Evolutionary conservation across 1,284 basidiomycete species (phyloP).

Genomic region (Xanthoconium separans): DNA sequence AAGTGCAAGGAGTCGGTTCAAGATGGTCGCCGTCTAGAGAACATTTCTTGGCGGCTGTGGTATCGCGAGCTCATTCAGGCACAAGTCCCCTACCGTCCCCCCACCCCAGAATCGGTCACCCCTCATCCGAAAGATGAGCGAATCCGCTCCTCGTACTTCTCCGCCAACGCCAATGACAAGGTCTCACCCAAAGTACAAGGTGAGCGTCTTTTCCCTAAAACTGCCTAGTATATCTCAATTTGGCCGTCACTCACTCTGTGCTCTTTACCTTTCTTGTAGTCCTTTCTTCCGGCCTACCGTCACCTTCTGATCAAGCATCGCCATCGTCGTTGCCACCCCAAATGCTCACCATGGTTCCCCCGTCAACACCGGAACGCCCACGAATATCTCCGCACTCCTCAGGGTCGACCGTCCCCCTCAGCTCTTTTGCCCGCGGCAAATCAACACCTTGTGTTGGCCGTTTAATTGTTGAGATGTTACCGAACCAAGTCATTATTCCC

Average conservation of each 20-base stretch:
- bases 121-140: constrained; percentile 24
- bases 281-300: constrained; percentile 24
- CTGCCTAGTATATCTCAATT: constrained; percentile 9
- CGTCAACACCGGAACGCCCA: constrained; percentile 31
- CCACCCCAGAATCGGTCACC: constrained; percentile 34
- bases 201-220: constrained; percentile 19
- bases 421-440: constrained; percentile 31
- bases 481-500: constrained; percentile 32
- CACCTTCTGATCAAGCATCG: constrained; percentile 31
- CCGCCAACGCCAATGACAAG: constrained; percentile 11
- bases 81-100: constrained; percentile 28
- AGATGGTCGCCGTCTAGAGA: constrained; percentile 78
- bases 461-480: constrained; percentile 58
- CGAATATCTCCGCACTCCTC: constrained; percentile 22
- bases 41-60: constrained; percentile 86
- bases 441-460: constrained; percentile 42
- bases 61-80: constrained; percentile 57
- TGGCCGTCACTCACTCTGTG: constrained; percentile 15
- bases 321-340: constrained; percentile 27
- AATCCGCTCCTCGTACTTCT: constrained; percentile 26
- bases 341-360: constrained; percentile 18
- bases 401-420: constrained; percentile 18
- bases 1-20: constrained; percentile 78
- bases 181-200: constrained; percentile 12
- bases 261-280: constrained; percentile 21